phyloP scores from a whole-genome alignment of 768 basidiomycete genomes.

The Podaxis sp. region DNA sequence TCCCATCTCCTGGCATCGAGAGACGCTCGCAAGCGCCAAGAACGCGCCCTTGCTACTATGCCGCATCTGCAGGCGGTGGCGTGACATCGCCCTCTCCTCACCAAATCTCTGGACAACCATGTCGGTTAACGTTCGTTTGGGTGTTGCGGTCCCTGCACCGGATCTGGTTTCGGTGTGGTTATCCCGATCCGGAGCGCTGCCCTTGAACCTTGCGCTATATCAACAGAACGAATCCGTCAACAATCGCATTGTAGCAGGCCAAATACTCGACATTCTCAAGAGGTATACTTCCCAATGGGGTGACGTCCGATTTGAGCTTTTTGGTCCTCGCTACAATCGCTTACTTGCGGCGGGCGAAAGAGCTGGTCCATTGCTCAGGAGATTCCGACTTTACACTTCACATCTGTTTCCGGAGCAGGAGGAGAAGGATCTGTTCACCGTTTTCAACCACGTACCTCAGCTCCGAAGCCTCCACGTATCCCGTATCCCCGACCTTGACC shows the following conservation, averaged over 20 bases:
- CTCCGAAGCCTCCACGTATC: constrained; percentile 31
- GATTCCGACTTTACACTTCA: constrained; percentile 29
- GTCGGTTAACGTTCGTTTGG: constrained; percentile 29
- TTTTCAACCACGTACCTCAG: constrained; percentile 29
- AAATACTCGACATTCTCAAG: constrained; percentile 32
- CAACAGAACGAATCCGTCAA: constrained; percentile 33
- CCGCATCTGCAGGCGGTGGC: constrained; percentile 43
- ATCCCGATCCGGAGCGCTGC: constrained; percentile 31
- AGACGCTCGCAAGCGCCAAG: constrained; percentile 15
- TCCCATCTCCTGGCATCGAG: constrained; percentile 17
- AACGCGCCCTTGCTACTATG: constrained; percentile 36
- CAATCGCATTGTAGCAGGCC: constrained; percentile 27
- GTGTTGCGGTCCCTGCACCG: constrained; percentile 29
- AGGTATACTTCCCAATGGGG: constrained; percentile 30
- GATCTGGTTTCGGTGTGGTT: constrained; percentile 32
- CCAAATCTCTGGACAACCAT: constrained; percentile 42
- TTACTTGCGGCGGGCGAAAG: constrained; percentile 22
- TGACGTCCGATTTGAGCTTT: constrained; percentile 30
- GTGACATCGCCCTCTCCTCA: constrained; percentile 34
- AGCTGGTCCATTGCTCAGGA: constrained; percentile 30
- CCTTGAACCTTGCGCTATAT: constrained; percentile 29
- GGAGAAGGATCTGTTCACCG: constrained; percentile 30
- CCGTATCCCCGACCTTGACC: constrained; percentile 29
- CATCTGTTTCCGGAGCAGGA: constrained; percentile 28
- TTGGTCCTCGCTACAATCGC: constrained; percentile 29